Percentiles rank a stretch among this genome's conserved stretches.
Evolutionary conservation across 371 early-diverging fungal species (phyloP).

Genomic region (Circinella minor): DNA sequence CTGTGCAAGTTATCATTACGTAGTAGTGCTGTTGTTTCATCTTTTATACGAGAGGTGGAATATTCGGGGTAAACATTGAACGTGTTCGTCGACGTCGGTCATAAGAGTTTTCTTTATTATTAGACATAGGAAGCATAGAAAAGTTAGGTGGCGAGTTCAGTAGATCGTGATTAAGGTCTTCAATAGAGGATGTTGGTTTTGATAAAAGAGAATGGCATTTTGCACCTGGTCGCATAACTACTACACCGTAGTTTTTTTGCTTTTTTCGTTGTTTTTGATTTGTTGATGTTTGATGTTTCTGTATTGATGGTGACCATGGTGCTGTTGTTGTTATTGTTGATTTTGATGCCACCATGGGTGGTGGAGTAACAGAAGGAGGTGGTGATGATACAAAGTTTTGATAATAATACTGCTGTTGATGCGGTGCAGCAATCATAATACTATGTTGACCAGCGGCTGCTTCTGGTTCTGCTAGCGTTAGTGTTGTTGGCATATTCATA

Average conservation of each 20-base stretch:
- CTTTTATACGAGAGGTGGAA: conserved; percentile 7
- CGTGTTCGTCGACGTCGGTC: conserved; percentile 11
- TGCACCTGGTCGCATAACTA: conserved; percentile 7
- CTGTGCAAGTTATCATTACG: too few relatives aligned
- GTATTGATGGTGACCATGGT: not conserved
- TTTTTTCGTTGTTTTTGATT: conserved; percentile 2
- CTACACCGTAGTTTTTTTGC: conserved; percentile 5
- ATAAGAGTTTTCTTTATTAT: conserved; percentile 1
- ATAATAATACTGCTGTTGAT: not conserved
- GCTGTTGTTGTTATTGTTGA: not conserved
- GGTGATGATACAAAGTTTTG: not conserved
- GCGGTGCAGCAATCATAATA: not conserved
- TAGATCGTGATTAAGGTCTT: not conserved
- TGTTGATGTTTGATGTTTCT: not conserved
- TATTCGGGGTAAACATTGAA: conserved; percentile 15
- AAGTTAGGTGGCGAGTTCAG: not conserved
- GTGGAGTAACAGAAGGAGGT: not conserved
- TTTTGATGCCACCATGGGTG: not conserved
- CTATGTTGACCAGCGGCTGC: conserved; percentile 2
- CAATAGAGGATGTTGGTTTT: conserved; percentile 6
- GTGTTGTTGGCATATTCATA: not conserved
- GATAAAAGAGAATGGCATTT: not conserved
- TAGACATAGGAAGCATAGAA: conserved; percentile 7
- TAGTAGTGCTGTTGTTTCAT: too few relatives aligned
- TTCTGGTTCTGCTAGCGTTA: not conserved